phyloP scores from a whole-genome alignment of 257 asterid species.

The Solanum megistacrolobum region DNA sequence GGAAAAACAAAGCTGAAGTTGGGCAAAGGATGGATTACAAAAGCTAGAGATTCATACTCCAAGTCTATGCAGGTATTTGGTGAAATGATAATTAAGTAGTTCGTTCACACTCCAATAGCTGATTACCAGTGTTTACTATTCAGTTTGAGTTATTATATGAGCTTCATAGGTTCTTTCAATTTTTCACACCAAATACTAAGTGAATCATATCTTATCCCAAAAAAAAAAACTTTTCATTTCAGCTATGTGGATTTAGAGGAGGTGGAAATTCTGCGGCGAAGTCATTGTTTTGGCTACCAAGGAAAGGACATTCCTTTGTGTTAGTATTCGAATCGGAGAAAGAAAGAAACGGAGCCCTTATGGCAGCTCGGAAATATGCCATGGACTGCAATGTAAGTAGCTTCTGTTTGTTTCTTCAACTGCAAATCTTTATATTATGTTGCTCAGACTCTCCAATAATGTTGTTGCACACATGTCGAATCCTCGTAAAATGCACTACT shows the following conservation, averaged over 20 bases:
- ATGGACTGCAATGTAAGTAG: conserved; percentile 82
- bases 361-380: conserved; percentile 75
- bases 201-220: neutral
- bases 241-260: conserved; percentile 96
- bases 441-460: neutral
- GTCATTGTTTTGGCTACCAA: conserved; percentile 87
- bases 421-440: neutral
- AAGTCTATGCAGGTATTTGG: conserved; percentile 74
- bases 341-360: conserved; percentile 72
- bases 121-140: neutral
- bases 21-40: conserved; percentile 95
- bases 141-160: neutral
- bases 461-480: neutral
- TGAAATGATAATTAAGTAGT: neutral
- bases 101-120: neutral
- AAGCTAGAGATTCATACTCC: conserved; percentile 87
- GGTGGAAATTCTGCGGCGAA: conserved; percentile 95
- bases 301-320: conserved; percentile 83
- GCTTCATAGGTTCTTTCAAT: neutral
- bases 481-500: neutral
- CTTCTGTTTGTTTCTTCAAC: neutral
- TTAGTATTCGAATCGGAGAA: conserved; percentile 75
- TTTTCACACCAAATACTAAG: neutral
- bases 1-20: conserved; percentile 91
- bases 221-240: neutral